These are phyloP conservation scores for Sphaerulina musiva DNA, from an alignment of 2,329 filamentous ascomycete species.

Conservation along the genomic window DNA sequence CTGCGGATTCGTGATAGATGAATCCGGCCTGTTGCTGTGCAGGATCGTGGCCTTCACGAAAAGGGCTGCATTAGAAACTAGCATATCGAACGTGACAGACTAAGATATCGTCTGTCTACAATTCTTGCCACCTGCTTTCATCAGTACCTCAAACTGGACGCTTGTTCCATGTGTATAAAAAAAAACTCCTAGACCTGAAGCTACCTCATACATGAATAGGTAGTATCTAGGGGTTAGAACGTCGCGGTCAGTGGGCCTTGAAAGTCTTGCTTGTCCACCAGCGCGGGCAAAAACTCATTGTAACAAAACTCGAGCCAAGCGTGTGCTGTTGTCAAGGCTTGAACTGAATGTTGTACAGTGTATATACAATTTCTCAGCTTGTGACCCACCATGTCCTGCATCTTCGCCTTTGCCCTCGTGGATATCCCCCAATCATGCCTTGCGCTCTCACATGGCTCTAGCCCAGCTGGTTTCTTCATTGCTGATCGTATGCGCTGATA, in stretches of 20 bases:
- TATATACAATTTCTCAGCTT: slow-evolving; percentile 5
- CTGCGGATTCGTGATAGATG: not conserved
- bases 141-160: too few relatives aligned
- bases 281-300: too few relatives aligned
- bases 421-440: not conserved
- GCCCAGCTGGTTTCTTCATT: not conserved
- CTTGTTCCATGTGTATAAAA: too few relatives aligned
- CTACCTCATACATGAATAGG: too few relatives aligned
- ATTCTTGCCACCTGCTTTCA: too few relatives aligned
- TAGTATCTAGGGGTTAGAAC: too few relatives aligned
- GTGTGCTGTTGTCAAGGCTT: not conserved
- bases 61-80: not conserved
- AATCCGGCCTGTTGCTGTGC: not conserved
- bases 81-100: too few relatives aligned
- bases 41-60: not conserved
- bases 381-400: not conserved
- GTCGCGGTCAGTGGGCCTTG: too few relatives aligned
- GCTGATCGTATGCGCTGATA: not conserved
- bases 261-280: too few relatives aligned
- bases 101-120: too few relatives aligned
- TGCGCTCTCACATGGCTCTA: not conserved
- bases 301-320: not conserved
- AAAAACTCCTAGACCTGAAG: too few relatives aligned
- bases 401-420: not conserved
- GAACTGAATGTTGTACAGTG: slow-evolving; percentile 6